A percentile compares a stretch with the other conserved stretches of the same genome.
Evolutionary conservation across 2,329 filamentous ascomycete species (phyloP).

Genomic region (Exophiala sp.): DNA sequence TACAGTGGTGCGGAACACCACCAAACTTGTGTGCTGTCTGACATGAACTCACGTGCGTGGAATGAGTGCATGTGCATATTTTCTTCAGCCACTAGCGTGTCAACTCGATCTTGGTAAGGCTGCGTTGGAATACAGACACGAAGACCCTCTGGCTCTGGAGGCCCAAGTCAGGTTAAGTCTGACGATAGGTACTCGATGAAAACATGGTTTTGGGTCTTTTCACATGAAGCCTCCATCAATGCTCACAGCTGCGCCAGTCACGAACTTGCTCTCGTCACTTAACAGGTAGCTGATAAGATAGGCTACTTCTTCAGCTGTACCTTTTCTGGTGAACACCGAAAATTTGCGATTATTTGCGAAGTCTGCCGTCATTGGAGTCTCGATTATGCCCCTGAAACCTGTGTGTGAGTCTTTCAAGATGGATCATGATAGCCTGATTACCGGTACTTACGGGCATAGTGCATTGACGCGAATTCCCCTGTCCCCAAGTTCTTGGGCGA

Average conservation of each 20-base stretch:
- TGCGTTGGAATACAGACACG: too few species aligned
- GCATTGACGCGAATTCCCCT: constrained; percentile 39
- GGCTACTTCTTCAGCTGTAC: constrained; percentile 37
- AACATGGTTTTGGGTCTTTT: too few species aligned
- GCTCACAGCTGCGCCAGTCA: constrained; percentile 43
- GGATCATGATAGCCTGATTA: neutral
- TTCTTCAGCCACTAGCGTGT: too few species aligned
- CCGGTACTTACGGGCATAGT: neutral
- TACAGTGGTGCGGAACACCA: too few species aligned
- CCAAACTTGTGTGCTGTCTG: too few species aligned
- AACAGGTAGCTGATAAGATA: constrained; percentile 45
- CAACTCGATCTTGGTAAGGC: too few species aligned
- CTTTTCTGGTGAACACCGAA: constrained; percentile 12
- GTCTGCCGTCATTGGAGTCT: neutral
- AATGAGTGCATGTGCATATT: too few species aligned
- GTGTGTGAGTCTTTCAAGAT: too few species aligned
- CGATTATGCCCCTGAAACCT: neutral
- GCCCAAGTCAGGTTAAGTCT: too few species aligned
- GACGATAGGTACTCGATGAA: too few species aligned
- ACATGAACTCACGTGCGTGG: too few species aligned
- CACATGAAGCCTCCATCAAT: constrained; percentile 50
- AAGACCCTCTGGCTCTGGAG: too few species aligned
- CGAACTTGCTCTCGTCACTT: constrained; percentile 44
- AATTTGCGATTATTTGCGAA: neutral
- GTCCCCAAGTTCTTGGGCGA: constrained; percentile 32